Evolutionary conservation across 768 basidiomycete genomes (phyloP).

Genomic region (Chalciporus chontae): DNA sequence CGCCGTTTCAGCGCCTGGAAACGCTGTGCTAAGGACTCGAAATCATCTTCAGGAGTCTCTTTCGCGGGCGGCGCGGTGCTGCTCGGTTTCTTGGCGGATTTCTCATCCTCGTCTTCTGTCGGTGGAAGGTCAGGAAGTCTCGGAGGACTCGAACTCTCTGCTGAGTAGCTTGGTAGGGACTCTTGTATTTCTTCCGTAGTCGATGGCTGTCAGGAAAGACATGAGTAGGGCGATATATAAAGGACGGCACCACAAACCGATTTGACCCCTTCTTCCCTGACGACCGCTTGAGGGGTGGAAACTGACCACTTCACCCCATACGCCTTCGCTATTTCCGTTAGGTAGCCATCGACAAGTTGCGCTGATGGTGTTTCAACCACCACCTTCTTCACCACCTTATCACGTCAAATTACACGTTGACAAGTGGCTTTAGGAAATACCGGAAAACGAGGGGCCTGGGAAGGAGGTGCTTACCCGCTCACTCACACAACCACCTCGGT

Average conservation of each 20-base stretch:
- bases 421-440: background rate
- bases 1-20: conserved; percentile 88
- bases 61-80: conserved; percentile 5
- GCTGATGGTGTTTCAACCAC: conserved; percentile 62
- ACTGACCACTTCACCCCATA: conserved; percentile 73
- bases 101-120: conserved; percentile 44
- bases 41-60: conserved; percentile 55
- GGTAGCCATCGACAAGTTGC: conserved; percentile 82
- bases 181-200: conserved; percentile 10
- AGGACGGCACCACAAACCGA: conserved; percentile 34
- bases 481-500: conserved; percentile 75
- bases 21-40: conserved; percentile 70
- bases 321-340: conserved; percentile 84
- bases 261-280: conserved; percentile 28
- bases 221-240: conserved; percentile 1
- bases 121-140: conserved; percentile 52
- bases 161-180: conserved; percentile 28
- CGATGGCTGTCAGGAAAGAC: background rate
- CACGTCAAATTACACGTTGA: conserved; percentile 2
- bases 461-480: conserved; percentile 58
- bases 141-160: conserved; percentile 19
- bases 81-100: conserved; percentile 8
- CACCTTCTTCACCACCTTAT: conserved; percentile 75
- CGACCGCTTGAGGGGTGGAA: conserved; percentile 25
- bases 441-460: background rate